These are phyloP conservation scores for Boletus sp. DNA, from an alignment of 768 basidiomycete genomes.

Conservation along the genomic window DNA sequence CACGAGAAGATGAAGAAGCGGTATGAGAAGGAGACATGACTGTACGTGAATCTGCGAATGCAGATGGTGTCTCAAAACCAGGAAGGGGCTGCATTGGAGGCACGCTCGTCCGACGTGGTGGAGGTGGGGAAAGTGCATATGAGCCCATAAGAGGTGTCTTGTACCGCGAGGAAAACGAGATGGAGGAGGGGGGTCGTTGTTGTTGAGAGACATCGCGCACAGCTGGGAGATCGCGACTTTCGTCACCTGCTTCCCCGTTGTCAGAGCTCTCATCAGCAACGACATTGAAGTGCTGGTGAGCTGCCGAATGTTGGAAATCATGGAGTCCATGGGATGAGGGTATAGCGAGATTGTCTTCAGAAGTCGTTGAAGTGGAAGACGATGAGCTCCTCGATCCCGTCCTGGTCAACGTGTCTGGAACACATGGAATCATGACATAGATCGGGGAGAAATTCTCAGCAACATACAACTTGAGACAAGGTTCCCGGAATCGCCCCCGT, in stretches of 20 bases:
- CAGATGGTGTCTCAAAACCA: conserved; percentile 67
- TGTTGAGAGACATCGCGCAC: conserved; percentile 37
- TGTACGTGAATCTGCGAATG: conserved; percentile 53
- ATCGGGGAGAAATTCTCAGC: background rate
- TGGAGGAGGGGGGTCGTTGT: conserved; percentile 66
- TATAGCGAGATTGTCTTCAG: conserved; percentile 35
- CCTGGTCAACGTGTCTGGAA: conserved; percentile 33
- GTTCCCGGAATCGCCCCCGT: conserved; percentile 62
- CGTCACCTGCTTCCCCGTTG: conserved; percentile 47
- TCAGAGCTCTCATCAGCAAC: conserved; percentile 39
- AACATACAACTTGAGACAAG: conserved; percentile 62
- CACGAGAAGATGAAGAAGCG: conserved; percentile 38
- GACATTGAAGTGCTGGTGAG: conserved; percentile 14
- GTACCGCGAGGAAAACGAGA: conserved; percentile 64
- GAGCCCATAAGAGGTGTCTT: conserved; percentile 73
- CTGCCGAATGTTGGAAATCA: conserved; percentile 10
- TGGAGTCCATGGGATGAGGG: conserved; percentile 15
- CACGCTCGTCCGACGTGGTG: conserved; percentile 39
- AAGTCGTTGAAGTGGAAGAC: conserved; percentile 62
- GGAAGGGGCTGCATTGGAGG: conserved; percentile 73
- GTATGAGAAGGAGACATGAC: conserved; percentile 37
- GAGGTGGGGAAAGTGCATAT: conserved; percentile 53
- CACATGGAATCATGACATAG: background rate
- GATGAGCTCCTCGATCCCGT: conserved; percentile 54
- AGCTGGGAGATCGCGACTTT: conserved; percentile 42